Conservation (phyloP, 1,284 basidiomycete genomes). For the Chiua sp. region DNA sequence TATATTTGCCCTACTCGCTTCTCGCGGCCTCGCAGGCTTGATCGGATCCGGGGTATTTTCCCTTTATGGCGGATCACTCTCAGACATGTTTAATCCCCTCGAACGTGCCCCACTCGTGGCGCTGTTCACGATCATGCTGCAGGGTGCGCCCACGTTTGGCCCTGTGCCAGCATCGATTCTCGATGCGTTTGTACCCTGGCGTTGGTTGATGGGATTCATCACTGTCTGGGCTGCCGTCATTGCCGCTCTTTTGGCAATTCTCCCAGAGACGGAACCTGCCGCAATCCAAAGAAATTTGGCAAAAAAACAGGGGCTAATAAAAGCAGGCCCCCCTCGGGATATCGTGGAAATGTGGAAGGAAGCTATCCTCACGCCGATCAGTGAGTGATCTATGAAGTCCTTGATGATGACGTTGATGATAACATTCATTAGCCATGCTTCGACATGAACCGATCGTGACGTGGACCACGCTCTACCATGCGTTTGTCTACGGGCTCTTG, state of each 20-base stretch:
- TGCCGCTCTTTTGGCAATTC: constrained; percentile 13
- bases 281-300: constrained; percentile 24
- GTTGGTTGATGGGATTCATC: constrained; percentile 33
- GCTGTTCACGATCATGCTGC: constrained; percentile 32
- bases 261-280: constrained; percentile 31
- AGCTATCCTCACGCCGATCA: constrained; percentile 25
- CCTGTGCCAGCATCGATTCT: constrained; percentile 32
- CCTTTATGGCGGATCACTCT: constrained; percentile 34
- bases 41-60: constrained; percentile 33
- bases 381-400: constrained; percentile 15
- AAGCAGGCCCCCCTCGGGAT: neutral
- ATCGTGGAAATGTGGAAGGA: constrained; percentile 20
- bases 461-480: constrained; percentile 32
- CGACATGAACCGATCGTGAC: constrained; percentile 28
- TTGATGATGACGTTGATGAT: neutral
- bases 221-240: constrained; percentile 27
- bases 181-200: constrained; percentile 28
- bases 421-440: constrained; percentile 26
- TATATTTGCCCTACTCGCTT: constrained; percentile 18
- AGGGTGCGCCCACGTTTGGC: constrained; percentile 34
- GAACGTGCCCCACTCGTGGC: constrained; percentile 34
- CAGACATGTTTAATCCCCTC: constrained; percentile 32
- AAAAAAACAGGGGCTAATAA: constrained; percentile 11
- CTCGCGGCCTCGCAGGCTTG: constrained; percentile 26
- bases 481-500: constrained; percentile 31